Conservation (phyloP, 768 basidiomycete genomes). For the Termitomyces sp. region DNA sequence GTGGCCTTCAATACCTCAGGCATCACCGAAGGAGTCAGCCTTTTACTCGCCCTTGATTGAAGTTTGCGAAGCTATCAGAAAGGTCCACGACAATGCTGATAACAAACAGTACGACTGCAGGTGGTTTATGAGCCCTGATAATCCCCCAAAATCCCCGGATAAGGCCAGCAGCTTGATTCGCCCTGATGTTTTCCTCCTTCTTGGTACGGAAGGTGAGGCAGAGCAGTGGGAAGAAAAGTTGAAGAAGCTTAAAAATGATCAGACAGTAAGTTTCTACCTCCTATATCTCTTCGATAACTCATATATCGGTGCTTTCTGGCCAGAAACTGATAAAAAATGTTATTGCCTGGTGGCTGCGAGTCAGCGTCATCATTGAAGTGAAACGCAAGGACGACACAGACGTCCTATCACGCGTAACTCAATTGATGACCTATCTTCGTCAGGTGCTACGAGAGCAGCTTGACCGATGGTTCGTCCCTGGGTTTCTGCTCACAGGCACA, state of each 20-base stretch:
- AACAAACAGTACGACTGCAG: neutral
- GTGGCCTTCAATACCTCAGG: too few species aligned
- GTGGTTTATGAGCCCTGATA: neutral
- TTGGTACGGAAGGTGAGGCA: neutral
- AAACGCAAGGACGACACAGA: neutral
- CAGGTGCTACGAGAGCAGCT: constrained; percentile 10
- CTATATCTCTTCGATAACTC: neutral
- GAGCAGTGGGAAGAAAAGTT: neutral
- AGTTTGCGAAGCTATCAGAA: too few species aligned
- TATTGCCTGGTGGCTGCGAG: constrained; percentile 11
- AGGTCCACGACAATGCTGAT: too few species aligned
- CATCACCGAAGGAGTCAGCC: too few species aligned
- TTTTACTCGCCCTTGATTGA: too few species aligned
- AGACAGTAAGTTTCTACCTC: neutral
- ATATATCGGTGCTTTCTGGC: neutral
- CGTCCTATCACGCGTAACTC: neutral
- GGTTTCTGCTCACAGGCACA: neutral
- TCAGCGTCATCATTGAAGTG: constrained; percentile 10
- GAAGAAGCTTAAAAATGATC: neutral
- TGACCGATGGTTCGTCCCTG: neutral
- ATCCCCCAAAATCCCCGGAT: neutral
- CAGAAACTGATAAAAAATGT: neutral
- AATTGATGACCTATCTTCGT: constrained; percentile 3
- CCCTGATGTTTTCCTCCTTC: neutral
- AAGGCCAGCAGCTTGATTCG: neutral